phyloP scores from a whole-genome alignment of 2,329 filamentous ascomycete genomes.

The Hypoxylon sp. region DNA sequence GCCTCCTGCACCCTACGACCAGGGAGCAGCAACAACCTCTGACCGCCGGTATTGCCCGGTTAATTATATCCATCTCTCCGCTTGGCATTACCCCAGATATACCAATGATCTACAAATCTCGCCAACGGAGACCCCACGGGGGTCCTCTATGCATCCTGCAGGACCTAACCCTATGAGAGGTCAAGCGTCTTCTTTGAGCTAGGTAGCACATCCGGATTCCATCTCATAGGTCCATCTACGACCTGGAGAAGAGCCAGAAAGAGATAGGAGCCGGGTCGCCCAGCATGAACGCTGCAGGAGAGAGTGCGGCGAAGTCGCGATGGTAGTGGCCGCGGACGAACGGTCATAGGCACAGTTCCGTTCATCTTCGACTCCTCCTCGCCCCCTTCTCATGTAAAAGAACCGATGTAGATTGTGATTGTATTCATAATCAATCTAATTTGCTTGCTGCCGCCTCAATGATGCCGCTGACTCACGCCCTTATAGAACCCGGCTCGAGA shows the following conservation, averaged over 20 bases:
- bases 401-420: not conserved
- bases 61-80: conserved; percentile 17
- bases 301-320: not conserved
- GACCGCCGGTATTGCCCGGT: conserved; percentile 6
- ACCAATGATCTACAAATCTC: conserved; percentile 35
- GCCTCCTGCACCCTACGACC: not conserved
- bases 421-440: not conserved
- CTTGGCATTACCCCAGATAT: conserved; percentile 43
- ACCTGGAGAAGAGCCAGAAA: conserved; percentile 4
- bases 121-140: conserved; percentile 36
- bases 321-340: not conserved
- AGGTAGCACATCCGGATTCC: conserved; percentile 2
- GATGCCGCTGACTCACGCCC: not conserved
- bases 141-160: conserved; percentile 31
- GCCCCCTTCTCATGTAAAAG: not conserved
- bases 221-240: conserved; percentile 5
- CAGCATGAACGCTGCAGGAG: conserved; percentile 5
- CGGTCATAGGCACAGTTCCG: not conserved
- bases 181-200: not conserved
- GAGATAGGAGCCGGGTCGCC: not conserved
- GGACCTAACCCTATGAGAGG: conserved; percentile 28
- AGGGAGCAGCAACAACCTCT: not conserved
- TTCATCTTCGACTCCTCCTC: not conserved
- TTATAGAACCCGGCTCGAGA: not conserved
- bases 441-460: not conserved